phyloP scores from a whole-genome alignment of 169 alveolate genomes.

The Plasmodium knowlesi region DNA sequence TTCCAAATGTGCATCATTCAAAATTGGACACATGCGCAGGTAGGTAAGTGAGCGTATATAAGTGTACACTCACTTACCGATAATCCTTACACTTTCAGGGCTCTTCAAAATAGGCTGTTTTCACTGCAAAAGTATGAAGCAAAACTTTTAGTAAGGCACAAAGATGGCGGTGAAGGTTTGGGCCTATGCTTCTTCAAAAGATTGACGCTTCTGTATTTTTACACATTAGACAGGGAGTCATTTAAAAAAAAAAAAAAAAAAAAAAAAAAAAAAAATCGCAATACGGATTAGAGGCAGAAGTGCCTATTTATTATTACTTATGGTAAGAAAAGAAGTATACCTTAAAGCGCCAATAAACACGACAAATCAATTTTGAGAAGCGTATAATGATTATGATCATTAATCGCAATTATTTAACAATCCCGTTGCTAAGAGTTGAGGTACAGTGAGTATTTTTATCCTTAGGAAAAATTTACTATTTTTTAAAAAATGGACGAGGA shows the following conservation, averaged over 20 bases:
- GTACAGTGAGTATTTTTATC: not conserved
- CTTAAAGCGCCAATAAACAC: not conserved
- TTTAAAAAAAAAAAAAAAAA: not conserved
- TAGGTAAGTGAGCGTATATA: not conserved
- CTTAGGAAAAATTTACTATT: not conserved
- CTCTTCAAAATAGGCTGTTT: not conserved
- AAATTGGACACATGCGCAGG: not conserved
- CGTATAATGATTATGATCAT: not conserved
- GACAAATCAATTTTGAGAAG: not conserved
- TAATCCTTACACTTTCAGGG: not conserved
- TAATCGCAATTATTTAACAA: not conserved
- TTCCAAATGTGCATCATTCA: not conserved
- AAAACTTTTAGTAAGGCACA: not conserved
- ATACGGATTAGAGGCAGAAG: not conserved
- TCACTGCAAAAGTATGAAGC: not conserved
- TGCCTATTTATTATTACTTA: not conserved
- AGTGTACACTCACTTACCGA: not conserved
- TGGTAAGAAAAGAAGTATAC: not conserved
- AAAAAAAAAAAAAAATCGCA: not conserved
- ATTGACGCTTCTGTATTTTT: constrained; percentile 1
- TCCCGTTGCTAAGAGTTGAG: not conserved
- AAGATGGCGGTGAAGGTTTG: not conserved
- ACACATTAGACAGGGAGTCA: not conserved
- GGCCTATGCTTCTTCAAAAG: not conserved
- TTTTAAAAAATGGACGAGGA: not conserved